phyloP scores from a whole-genome alignment of 1,284 basidiomycete genomes.

The Puccinia hordei region DNA sequence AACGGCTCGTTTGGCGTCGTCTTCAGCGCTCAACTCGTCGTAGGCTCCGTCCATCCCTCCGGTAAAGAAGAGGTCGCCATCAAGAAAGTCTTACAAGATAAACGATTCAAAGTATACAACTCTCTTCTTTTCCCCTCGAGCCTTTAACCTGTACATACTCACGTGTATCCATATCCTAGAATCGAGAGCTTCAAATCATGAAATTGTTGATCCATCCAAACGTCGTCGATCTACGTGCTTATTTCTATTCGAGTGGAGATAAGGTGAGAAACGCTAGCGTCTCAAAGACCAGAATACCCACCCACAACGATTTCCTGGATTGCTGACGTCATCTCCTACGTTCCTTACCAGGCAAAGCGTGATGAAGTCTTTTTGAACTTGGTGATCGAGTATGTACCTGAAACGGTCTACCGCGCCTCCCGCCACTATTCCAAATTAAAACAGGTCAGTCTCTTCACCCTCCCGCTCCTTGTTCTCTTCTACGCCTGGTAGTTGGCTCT shows the following conservation, averaged over 20 bases:
- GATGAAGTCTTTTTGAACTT: slow-evolving; percentile 99
- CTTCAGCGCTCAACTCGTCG: slow-evolving; percentile 70
- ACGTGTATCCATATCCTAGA: slow-evolving; percentile 64
- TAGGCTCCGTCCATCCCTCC: slow-evolving; percentile 38
- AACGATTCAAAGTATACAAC: slow-evolving; percentile 92
- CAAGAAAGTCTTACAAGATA: slow-evolving; percentile 99
- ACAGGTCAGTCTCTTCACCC: slow-evolving; percentile 63
- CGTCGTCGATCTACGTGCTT: slow-evolving; percentile 94
- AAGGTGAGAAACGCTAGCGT: slow-evolving; percentile 68
- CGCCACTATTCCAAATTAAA: slow-evolving; percentile 99
- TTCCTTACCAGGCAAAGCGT: slow-evolving; percentile 67
- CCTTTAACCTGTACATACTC: slow-evolving; percentile 34
- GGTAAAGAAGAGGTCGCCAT: slow-evolving; percentile 87
- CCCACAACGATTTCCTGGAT: neutral
- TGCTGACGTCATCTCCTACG: slow-evolving; percentile 12
- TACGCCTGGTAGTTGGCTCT: neutral
- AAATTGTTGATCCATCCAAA: slow-evolving; percentile 95
- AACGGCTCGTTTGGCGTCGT: slow-evolving; percentile 99
- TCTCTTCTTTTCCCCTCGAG: slow-evolving; percentile 32
- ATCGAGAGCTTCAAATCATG: slow-evolving; percentile 99
- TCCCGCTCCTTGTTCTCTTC: neutral
- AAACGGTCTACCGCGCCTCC: slow-evolving; percentile 98
- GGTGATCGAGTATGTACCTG: slow-evolving; percentile 97
- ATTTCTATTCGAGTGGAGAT: slow-evolving; percentile 99
- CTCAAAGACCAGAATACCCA: too few species aligned